Evolutionary conservation across 2,329 filamentous ascomycete genomes (phyloP), one percentile per base, ranked within the genome.

Genomic region (Hymenoscyphus linearis): DNA sequence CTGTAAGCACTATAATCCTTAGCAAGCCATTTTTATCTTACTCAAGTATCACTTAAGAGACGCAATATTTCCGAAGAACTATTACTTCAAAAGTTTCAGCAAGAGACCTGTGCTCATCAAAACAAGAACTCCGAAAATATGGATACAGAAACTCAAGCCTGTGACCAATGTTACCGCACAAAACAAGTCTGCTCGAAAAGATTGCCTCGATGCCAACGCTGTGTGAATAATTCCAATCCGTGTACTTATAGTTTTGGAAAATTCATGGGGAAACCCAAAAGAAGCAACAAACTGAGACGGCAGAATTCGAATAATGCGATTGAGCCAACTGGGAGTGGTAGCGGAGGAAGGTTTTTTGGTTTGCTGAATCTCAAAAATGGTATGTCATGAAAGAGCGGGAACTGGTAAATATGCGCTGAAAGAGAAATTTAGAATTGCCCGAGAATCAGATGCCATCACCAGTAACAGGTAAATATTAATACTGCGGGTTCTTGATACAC

Each of bases 181-280:
- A 60, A 55, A 35, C 58, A 60, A 37, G 54, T 35, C 7, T 60
- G 58, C 25, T 60, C 58, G 18, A 60, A 55, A 27, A 55, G 36
- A n/a, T 36, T 55, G 37, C 52, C 50, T 14, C 44, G 52, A 35
- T 60, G 58, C 22, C 52, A 60, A 34, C 52, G 58, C 14, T 60
- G 58, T 47, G 7, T 55, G 18, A 52, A 60, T 27, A 26, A 26
- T n/a, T 40, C 26, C 9, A 60, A 55, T 31, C 52, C 58, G 18
- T 60, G 58, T 25, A 60, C 58, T 36, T 60, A 60, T 36, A 55
- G 52, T 25, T 60, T 60, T 50, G 58, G 58, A 16, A 60, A 60
- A 27, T 60, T 60, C 18, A 60, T 60, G 58, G 58, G 58, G 22
- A 55, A 55, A 26, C 58, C 58, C 25, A 60, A 60, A 25, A 60